Percentiles rank a stretch among this genome's conserved stretches.
Evolutionary conservation across 768 basidiomycete species (phyloP).

Genomic region (Inosperma sp.): DNA sequence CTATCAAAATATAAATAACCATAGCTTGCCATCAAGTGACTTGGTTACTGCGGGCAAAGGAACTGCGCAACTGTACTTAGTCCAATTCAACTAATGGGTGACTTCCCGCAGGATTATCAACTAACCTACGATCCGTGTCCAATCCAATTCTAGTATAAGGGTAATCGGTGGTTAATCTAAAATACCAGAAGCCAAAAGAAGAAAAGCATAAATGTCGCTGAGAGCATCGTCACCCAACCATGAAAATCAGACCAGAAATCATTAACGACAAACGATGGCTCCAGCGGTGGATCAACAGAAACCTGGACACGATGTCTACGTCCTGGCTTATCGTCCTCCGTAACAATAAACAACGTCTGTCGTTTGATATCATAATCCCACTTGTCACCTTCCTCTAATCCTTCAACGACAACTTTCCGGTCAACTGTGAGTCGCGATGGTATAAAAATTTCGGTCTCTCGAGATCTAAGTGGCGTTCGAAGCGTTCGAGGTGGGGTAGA

Average conservation of each 20-base stretch:
- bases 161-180: too few relatives aligned
- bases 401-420: constrained; percentile 53
- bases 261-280: constrained; percentile 51
- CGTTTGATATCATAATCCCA: constrained; percentile 57
- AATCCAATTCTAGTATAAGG: too few relatives aligned
- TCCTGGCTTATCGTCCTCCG: constrained; percentile 36
- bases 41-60: too few relatives aligned
- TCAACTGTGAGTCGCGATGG: constrained; percentile 59
- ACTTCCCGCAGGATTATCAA: too few relatives aligned
- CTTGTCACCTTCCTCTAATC: constrained; percentile 46
- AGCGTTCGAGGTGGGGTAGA: constrained; percentile 37
- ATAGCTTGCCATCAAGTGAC: too few relatives aligned
- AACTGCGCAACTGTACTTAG: too few relatives aligned
- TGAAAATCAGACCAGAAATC: constrained; percentile 61
- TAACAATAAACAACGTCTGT: constrained; percentile 73
- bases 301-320: constrained; percentile 49
- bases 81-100: too few relatives aligned
- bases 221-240: constrained; percentile 7
- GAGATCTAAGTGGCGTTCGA: constrained; percentile 40
- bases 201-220: background rate
- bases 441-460: constrained; percentile 80
- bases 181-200: too few relatives aligned
- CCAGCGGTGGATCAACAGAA: constrained; percentile 49
- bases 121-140: too few relatives aligned
- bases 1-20: too few relatives aligned